Evolutionary conservation across 768 basidiomycete species (phyloP), one percentile per base, ranked within the genome.

Genomic region (Boletus eberwhitei): DNA sequence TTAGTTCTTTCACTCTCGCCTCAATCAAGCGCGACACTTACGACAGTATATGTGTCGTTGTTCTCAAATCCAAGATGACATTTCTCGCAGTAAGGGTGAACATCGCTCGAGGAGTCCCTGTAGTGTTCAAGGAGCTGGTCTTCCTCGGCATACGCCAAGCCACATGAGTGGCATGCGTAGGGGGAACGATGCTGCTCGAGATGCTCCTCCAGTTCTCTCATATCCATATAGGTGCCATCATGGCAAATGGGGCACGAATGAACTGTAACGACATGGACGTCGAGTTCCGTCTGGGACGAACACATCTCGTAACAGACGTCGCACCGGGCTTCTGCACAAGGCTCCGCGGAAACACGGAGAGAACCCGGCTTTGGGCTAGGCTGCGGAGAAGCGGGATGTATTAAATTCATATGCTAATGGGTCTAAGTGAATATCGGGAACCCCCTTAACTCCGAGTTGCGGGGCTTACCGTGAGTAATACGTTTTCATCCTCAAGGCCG

Each of bases 71-170:
- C 75, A 3, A 61, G 31, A 17, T 51, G 35, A 42, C 77, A 78
- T 35, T 48, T 49, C 17, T 54, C 46, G 54, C 77, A 78, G 5
- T 60, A 59, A 1, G 77, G 75, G 34, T 80, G 79, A 13, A 65
- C 16, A 17, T 64, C 63, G 44, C 63, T 62, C 7, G 65, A 42
- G 2, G 77, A 74, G 6, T 71, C 64, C 46, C 57, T 66, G 59
- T 78, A 79, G 54, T 81, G 79, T 5, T 61, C 59, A 19, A 67
- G 59, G 3, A 79, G 67, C 3, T 70, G 68, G 13, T 75, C 75
- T 48, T 75, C 70, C 36, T 71, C 63, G 3, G 54, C 31, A 42
- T 60, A 71, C 2, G 61, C 65, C 40, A 62, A 47, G 29, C 59
- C 59, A 11, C 70, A 72, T 13, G 55, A 16, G 21, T 29, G 46